Base-by-base conservation (phyloP, 768 basidiomycete genomes). In the Russula sp. region DNA sequence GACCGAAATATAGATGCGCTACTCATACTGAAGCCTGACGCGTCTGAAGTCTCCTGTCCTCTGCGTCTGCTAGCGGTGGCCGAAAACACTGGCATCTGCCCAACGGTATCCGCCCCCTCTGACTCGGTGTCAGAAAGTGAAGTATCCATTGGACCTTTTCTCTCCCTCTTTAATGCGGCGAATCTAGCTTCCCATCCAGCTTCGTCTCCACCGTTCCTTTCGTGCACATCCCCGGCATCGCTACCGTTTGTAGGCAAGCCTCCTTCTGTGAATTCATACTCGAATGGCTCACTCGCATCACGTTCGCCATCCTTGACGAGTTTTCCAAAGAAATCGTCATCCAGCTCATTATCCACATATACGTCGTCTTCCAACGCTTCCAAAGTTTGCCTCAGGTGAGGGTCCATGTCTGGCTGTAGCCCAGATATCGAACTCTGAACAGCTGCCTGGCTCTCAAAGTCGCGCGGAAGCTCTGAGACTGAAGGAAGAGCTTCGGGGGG, bases 301-400 rank as follows among this genome's bases (percentile, higher is more conserved):
- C 84, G 77, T 72, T 91, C 89, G 36, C 90, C 93, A 20, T 83
- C 85, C 43, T 72, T 77, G 34, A 94, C 83, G 2, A 93, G 75
- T 64, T 88, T 81, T 11, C 75, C 76, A 63, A 93, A 93, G 72
- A 92, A 92, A 70, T 86, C 81, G 56, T 93, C 91, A 38, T 81
- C 84, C 5, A 87, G 71, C 10, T 75, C 80, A 60, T 86, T 88
- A 45, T 93, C 88, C 16, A 97, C 88, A 69, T 96, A 99, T 2
- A 88, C 94, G 62, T 96, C 93, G 68, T 99, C 95, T 62, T 98
- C 97, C 25, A 99, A 76, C 1, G 97, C 97, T 70, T 97, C 94
- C 16, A 99, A 76, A 0, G 85, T 84, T 73, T 99, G 97, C 29
- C 97, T 81, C 32, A 98, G 79, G 75, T 94, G 92, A 6, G 93